phyloP scores from a whole-genome alignment of 306 rosid species.

The Carpinus viminea region DNA sequence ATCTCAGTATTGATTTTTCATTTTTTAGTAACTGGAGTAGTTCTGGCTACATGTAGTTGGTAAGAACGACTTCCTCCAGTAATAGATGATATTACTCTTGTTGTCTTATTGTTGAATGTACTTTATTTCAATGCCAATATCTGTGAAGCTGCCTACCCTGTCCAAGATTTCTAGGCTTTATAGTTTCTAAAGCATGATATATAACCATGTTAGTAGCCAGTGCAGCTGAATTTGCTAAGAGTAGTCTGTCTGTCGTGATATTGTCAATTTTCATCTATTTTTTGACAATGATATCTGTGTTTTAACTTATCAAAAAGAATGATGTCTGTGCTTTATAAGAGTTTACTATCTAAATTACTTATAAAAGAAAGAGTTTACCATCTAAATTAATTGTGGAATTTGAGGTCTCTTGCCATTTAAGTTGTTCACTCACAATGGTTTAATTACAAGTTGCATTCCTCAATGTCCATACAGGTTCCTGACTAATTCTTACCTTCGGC shows the following conservation, averaged over 20 bases:
- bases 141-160: background rate
- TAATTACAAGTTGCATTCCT: conserved; percentile 27
- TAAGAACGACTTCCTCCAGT: conserved; percentile 42
- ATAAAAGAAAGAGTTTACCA: background rate
- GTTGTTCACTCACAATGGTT: background rate
- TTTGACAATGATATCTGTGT: background rate
- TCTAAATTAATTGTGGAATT: background rate
- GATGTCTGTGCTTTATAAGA: background rate
- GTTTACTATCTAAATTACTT: background rate
- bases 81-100: conserved; percentile 10
- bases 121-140: conserved; percentile 13
- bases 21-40: conserved; percentile 71
- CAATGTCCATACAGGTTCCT: conserved; percentile 63
- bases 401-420: background rate
- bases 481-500: conserved; percentile 91
- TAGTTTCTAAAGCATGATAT: background rate
- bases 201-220: background rate
- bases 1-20: conserved; percentile 85
- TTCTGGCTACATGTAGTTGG: conserved; percentile 94
- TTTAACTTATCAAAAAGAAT: background rate
- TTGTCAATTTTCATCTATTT: background rate
- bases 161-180: background rate
- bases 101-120: background rate
- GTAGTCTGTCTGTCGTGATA: background rate
- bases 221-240: background rate